These are phyloP conservation scores for Starmera caribaea DNA, from an alignment of 805 yeast species.

Conservation along the genomic window DNA sequence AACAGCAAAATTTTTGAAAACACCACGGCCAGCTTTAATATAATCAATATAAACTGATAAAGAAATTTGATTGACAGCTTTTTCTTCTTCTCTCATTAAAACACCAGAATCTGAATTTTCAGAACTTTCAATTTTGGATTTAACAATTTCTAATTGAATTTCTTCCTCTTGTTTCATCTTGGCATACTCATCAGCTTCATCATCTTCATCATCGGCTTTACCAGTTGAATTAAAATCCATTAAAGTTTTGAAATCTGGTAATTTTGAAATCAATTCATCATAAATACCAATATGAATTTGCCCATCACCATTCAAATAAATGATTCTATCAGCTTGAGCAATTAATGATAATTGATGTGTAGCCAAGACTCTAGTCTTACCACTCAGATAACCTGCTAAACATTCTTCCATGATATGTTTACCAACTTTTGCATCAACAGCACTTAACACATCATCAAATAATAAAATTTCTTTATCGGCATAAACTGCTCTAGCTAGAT, in stretches of 20 bases:
- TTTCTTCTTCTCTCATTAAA: conserved; percentile 41
- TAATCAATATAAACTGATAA: conserved; percentile 41
- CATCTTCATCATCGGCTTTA: conserved; percentile 20
- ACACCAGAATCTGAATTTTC: conserved; percentile 21
- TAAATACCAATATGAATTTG: conserved; percentile 45
- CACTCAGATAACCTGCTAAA: conserved; percentile 38
- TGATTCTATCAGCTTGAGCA: conserved; percentile 49
- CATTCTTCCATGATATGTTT: conserved; percentile 56
- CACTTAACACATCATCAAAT: conserved; percentile 65
- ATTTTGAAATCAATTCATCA: conserved; percentile 33
- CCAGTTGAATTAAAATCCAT: conserved; percentile 29
- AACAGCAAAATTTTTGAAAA: conserved; percentile 21
- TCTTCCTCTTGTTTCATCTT: conserved; percentile 17
- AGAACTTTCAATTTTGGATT: conserved; percentile 5
- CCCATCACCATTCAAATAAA: conserved; percentile 58
- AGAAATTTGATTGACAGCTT: conserved; percentile 47
- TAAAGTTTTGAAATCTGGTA: conserved; percentile 35
- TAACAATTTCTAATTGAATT: conserved; percentile 16
- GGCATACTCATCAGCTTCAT: conserved; percentile 16
- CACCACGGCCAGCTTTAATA: conserved; percentile 46
- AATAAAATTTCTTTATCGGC: conserved; percentile 51
- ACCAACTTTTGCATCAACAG: conserved; percentile 75
- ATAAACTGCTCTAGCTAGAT: conserved; percentile 64
- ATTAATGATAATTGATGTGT: conserved; percentile 69
- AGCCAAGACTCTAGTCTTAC: conserved; percentile 57